phyloP scores from a whole-genome alignment of 306 rosid species.

The Quercus ilex region DNA sequence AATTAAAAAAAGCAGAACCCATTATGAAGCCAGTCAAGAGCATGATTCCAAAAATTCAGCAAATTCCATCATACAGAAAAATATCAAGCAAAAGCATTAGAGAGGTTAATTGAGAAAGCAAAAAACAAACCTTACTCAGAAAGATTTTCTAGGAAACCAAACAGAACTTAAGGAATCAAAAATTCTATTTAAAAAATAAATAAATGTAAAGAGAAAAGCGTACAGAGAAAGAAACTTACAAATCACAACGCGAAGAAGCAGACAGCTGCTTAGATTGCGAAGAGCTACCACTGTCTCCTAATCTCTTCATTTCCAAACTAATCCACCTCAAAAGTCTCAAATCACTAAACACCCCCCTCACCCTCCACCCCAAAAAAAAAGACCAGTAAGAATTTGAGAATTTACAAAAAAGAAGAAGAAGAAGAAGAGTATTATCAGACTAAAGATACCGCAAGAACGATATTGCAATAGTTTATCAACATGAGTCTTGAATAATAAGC shows the following conservation, averaged over 20 bases:
- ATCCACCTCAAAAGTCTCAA: neutral
- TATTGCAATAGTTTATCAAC: too few relatives aligned
- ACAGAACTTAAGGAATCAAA: conserved; percentile 11
- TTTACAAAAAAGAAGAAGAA: too few relatives aligned
- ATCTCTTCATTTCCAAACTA: neutral
- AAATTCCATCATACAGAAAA: neutral
- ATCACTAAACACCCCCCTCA: neutral
- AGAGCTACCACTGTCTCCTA: conserved; percentile 20
- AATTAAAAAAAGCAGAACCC: too few relatives aligned
- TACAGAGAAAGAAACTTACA: conserved; percentile 45
- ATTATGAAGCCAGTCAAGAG: neutral
- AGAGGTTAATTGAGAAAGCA: too few relatives aligned
- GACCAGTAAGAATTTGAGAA: too few relatives aligned
- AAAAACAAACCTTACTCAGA: neutral
- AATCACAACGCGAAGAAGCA: conserved; percentile 53
- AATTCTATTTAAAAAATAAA: conserved; percentile 17
- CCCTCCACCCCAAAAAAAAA: too few relatives aligned
- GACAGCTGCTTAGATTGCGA: conserved; percentile 63
- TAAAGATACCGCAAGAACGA: too few relatives aligned
- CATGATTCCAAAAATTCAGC: conserved; percentile 6
- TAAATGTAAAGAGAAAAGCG: neutral
- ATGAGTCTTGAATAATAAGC: too few relatives aligned
- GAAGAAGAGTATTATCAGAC: too few relatives aligned
- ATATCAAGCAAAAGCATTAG: too few relatives aligned
- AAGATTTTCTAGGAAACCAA: neutral